Conservation (phyloP, 805 yeast species). For the Starmera amethionina region DNA sequence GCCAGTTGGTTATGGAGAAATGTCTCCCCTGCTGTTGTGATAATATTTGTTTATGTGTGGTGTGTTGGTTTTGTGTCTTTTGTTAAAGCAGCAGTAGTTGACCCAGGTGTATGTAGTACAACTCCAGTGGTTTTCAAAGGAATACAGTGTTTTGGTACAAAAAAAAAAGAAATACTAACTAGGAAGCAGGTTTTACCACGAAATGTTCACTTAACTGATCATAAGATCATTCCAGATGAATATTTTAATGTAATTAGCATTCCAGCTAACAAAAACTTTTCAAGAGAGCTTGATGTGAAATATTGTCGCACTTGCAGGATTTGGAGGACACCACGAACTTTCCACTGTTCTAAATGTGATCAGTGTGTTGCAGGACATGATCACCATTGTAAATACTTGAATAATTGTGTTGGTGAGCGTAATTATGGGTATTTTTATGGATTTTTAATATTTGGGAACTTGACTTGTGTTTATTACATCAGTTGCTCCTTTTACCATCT, state of each 20-base stretch:
- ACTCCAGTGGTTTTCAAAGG: no score
- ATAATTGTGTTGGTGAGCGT: constrained; percentile 68
- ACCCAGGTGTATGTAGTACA: constrained; percentile 41
- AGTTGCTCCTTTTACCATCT: constrained; percentile 24
- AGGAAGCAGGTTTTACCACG: constrained; percentile 36
- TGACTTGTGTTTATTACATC: constrained; percentile 21
- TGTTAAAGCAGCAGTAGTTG: constrained; percentile 44
- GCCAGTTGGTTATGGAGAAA: constrained; percentile 48
- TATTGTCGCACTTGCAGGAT: constrained; percentile 57
- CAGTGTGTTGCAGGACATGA: constrained; percentile 56
- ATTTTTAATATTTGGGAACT: constrained; percentile 32
- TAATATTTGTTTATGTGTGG: constrained; percentile 54
- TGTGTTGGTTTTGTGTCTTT: constrained; percentile 35
- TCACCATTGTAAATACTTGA: constrained; percentile 62
- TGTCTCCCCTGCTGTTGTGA: constrained; percentile 43
- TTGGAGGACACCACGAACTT: constrained; percentile 71
- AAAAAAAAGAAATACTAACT: background rate
- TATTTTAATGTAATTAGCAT: constrained; percentile 40
- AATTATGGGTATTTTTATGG: constrained; percentile 54
- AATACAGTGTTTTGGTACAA: no score
- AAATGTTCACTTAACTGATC: constrained; percentile 48
- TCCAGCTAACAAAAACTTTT: constrained; percentile 26
- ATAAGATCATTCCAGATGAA: constrained; percentile 39
- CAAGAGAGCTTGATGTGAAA: constrained; percentile 33
- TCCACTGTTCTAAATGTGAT: constrained; percentile 67